Evolutionary conservation across 352 stramenopile genomes (phyloP).

Genomic region (Phytophthora agathidicida): DNA sequence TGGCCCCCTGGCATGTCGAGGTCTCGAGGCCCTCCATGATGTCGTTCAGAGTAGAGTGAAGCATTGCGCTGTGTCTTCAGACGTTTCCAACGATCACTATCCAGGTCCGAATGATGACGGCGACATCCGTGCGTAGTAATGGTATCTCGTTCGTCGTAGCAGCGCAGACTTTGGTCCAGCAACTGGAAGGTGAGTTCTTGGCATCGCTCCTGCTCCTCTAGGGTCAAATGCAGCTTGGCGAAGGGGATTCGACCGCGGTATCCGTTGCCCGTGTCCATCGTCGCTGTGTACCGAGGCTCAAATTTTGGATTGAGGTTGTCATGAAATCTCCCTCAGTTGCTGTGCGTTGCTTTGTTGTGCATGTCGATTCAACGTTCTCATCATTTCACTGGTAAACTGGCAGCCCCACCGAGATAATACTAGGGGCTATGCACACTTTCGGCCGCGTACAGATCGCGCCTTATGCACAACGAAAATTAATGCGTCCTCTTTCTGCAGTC

Average conservation of each 20-base stretch:
- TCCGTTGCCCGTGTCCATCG: slow-evolving; percentile 16
- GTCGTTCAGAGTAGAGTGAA: slow-evolving; percentile 22
- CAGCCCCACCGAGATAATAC: neutral
- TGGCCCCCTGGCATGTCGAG: slow-evolving; percentile 1
- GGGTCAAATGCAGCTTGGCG: slow-evolving; percentile 10
- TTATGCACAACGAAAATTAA: slow-evolving; percentile 6
- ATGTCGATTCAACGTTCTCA: slow-evolving; percentile 10
- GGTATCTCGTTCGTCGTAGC: slow-evolving; percentile 24
- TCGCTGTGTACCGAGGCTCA: too few species aligned
- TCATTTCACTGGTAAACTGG: neutral
- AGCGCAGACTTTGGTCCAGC: slow-evolving; percentile 27
- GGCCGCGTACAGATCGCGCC: neutral
- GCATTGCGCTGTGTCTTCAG: slow-evolving; percentile 24
- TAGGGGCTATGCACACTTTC: slow-evolving; percentile 4
- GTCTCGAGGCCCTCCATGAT: neutral
- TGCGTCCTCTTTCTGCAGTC: neutral
- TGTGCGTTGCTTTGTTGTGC: slow-evolving; percentile 11
- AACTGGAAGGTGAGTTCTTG: slow-evolving; percentile 26
- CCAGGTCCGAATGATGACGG: slow-evolving; percentile 21
- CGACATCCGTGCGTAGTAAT: slow-evolving; percentile 1
- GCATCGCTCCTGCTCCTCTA: slow-evolving; percentile 21
- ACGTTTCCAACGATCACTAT: slow-evolving; percentile 21
- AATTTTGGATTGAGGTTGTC: too few species aligned
- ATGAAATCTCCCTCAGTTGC: too few species aligned
- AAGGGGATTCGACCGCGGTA: slow-evolving; percentile 20